These are phyloP conservation scores for Plantago major DNA, from an alignment of 257 asterid genomes.

Conservation along the genomic window DNA sequence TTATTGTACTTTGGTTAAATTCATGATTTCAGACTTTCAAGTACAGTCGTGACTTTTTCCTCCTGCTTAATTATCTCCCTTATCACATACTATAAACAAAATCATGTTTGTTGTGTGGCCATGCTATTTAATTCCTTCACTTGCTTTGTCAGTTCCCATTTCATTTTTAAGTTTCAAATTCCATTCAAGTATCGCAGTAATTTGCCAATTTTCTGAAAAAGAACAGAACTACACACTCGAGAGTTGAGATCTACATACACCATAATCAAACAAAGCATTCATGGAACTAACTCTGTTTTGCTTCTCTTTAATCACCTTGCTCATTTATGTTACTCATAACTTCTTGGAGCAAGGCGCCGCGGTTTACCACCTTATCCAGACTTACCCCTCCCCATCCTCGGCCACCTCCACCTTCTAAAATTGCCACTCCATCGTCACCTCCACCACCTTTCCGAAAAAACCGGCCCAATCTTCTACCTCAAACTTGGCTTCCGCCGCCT, in stretches of 20 bases:
- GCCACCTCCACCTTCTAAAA: constrained; percentile 40
- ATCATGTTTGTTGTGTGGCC: neutral
- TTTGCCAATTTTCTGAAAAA: no score
- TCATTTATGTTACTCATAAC: constrained; percentile 13
- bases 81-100: no score
- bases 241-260: neutral
- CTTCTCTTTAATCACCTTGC: neutral
- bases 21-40: no score
- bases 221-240: neutral
- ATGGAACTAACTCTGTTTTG: constrained; percentile 14
- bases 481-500: constrained; percentile 28
- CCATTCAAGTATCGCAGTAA: no score
- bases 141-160: neutral
- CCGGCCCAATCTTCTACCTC: constrained; percentile 32
- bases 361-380: constrained; percentile 33
- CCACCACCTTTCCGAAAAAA: constrained; percentile 20
- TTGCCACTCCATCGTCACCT: constrained; percentile 29
- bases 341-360: neutral
- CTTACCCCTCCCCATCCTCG: constrained; percentile 27
- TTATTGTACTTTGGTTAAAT: no score
- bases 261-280: neutral
- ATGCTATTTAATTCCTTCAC: no score
- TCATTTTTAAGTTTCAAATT: neutral
- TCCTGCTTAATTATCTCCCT: no score
- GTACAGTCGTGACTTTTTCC: no score